Conservation (phyloP, 371 early-diverging fungal genomes). For the Mortierella sp. region DNA sequence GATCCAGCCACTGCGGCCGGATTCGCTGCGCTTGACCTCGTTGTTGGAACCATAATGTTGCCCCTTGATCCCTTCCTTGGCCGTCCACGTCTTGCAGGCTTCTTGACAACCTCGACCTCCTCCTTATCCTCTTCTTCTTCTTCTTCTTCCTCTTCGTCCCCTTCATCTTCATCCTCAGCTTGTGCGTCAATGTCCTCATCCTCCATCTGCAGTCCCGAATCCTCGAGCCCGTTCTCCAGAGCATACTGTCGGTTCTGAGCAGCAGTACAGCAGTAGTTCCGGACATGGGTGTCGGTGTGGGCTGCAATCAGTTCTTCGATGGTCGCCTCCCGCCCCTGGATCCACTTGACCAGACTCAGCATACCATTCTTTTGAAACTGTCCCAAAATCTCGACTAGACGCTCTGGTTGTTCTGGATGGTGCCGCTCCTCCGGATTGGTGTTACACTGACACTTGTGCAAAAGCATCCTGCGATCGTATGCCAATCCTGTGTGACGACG, state of each 20-base stretch:
- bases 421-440: conserved; percentile 64
- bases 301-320: conserved; percentile 65
- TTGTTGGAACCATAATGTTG: conserved; percentile 37
- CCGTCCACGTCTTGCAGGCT: conserved; percentile 25
- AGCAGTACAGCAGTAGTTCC: conserved; percentile 63
- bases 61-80: conserved; percentile 36
- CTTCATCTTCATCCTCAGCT: conserved; percentile 19
- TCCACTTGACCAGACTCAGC: conserved; percentile 64
- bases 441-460: conserved; percentile 72
- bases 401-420: conserved; percentile 77
- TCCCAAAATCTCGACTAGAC: conserved; percentile 61
- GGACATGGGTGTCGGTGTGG: conserved; percentile 67
- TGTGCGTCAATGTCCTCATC: conserved; percentile 30
- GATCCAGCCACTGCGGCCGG: neutral
- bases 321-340: conserved; percentile 68
- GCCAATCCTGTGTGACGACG: conserved; percentile 72
- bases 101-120: conserved; percentile 18
- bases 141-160: conserved; percentile 11
- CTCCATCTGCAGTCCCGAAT: conserved; percentile 45
- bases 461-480: conserved; percentile 68
- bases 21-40: conserved; percentile 23
- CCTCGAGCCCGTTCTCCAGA: conserved; percentile 37
- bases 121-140: neutral
- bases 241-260: conserved; percentile 50
- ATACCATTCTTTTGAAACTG: conserved; percentile 61